Evolutionary conservation across 2,329 filamentous ascomycete genomes (phyloP).

Genomic region (Verticillium nonalfalfae): DNA sequence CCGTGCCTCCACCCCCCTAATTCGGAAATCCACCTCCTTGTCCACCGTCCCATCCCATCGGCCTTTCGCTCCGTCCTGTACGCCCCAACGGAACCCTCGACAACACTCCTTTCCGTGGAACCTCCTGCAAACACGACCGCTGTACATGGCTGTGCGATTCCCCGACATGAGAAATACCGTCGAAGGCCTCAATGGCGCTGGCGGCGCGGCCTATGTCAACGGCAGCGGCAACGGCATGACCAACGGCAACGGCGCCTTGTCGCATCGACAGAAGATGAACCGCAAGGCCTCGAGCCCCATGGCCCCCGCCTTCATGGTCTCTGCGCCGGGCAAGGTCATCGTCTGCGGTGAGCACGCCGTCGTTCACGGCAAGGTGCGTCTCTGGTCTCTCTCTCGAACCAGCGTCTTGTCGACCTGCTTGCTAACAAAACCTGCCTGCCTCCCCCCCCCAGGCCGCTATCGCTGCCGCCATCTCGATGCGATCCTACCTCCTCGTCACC

Average conservation of each 20-base stretch:
- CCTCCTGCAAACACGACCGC: constrained; percentile 11
- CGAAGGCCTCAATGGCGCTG: constrained; percentile 12
- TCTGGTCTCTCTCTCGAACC: not conserved
- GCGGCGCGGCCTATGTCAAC: constrained; percentile 10
- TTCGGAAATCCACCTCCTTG: not conserved
- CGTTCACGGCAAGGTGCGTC: constrained; percentile 82
- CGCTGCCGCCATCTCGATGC: constrained; percentile 87
- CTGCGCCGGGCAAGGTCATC: constrained; percentile 95
- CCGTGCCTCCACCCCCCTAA: not conserved
- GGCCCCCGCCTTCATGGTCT: constrained; percentile 95
- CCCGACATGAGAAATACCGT: constrained; percentile 23
- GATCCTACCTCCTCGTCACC: constrained; percentile 94
- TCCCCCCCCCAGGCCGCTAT: constrained; percentile 63
- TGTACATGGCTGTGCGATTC: constrained; percentile 16
- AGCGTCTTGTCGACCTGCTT: not conserved
- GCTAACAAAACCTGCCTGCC: not conserved
- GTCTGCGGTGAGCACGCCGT: constrained; percentile 97
- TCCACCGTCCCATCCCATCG: not conserved
- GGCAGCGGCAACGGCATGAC: constrained; percentile 13
- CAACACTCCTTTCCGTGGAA: too few relatives aligned
- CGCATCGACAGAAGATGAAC: constrained; percentile 30
- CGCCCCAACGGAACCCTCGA: not conserved
- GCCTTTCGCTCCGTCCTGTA: not conserved
- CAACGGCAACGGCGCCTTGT: constrained; percentile 25
- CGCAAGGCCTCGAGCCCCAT: constrained; percentile 58